A percentile compares a stretch with the other conserved stretches of the same genome.
Conservation (phyloP, 257 asterid species). For the Solanum virginianum region DNA sequence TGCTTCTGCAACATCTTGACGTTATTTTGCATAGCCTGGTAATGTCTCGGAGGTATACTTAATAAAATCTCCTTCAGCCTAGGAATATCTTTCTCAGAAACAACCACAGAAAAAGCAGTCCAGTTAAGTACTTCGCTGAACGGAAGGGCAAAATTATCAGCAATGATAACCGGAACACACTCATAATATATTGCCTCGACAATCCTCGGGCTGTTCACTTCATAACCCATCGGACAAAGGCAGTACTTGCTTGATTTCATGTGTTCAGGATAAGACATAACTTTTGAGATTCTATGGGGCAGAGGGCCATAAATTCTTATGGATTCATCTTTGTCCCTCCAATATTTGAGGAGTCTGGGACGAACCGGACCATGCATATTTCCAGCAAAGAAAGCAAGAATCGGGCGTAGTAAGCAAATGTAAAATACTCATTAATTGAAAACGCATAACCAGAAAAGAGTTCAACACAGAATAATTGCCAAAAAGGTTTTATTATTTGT, state of each 20-base stretch:
- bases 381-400: slow-evolving; percentile 88
- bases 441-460: not conserved
- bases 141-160: slow-evolving; percentile 62
- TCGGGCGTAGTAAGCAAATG: slow-evolving; percentile 23
- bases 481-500: not conserved
- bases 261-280: slow-evolving; percentile 55
- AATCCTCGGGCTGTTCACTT: slow-evolving; percentile 88
- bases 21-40: slow-evolving; percentile 51
- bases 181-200: slow-evolving; percentile 83
- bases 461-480: not conserved
- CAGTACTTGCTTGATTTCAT: slow-evolving; percentile 94
- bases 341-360: slow-evolving; percentile 52
- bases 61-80: slow-evolving; percentile 57
- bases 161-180: slow-evolving; percentile 82
- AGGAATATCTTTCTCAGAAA: slow-evolving; percentile 74
- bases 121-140: slow-evolving; percentile 55
- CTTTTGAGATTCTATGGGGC: slow-evolving; percentile 41
- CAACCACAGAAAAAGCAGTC: slow-evolving; percentile 57
- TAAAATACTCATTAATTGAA: not conserved
- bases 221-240: slow-evolving; percentile 90
- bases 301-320: slow-evolving; percentile 65
- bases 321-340: slow-evolving; percentile 63
- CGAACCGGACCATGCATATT: slow-evolving; percentile 78
- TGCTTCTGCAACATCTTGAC: slow-evolving; percentile 79
- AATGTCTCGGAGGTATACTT: slow-evolving; percentile 49